Evolutionary conservation across 2,329 filamentous ascomycete species (phyloP).

Genomic region (Colletotrichum trifolii): DNA sequence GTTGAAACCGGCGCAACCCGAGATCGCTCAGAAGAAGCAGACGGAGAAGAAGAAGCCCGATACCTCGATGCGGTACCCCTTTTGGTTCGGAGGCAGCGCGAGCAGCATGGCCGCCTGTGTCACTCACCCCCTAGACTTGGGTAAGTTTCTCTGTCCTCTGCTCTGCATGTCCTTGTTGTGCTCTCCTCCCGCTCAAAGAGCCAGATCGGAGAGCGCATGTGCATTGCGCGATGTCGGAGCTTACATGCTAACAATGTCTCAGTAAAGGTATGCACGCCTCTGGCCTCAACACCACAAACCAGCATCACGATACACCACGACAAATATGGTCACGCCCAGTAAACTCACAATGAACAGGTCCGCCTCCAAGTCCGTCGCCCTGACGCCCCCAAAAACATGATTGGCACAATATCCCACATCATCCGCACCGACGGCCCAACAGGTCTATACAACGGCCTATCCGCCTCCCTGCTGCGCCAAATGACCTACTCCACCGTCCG

Average conservation of each 20-base stretch:
- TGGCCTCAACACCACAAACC: background rate
- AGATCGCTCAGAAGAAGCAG: conserved; percentile 19
- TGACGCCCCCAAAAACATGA: conserved; percentile 82
- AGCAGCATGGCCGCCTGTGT: conserved; percentile 91
- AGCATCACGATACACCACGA: background rate
- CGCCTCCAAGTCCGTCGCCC: conserved; percentile 86
- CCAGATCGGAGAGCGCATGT: background rate
- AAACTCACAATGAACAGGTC: conserved; percentile 64
- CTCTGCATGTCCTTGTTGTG: background rate
- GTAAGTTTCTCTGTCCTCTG: conserved; percentile 62
- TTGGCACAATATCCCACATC: conserved; percentile 86
- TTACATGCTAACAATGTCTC: conserved; percentile 39
- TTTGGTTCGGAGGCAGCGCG: conserved; percentile 97
- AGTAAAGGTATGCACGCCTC: conserved; percentile 59
- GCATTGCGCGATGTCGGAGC: conserved; percentile 14
- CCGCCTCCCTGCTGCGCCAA: conserved; percentile 91
- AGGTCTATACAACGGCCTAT: conserved; percentile 91
- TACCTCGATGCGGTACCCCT: conserved; percentile 71
- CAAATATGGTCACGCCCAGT: background rate
- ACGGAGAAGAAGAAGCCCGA: conserved; percentile 51
- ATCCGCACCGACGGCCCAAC: conserved; percentile 78
- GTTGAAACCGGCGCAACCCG: conserved; percentile 17
- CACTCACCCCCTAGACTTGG: conserved; percentile 92
- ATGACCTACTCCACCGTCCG: conserved; percentile 96
- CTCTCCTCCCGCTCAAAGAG: background rate